phyloP scores from a whole-genome alignment of 139 green algal genomes.

The Coelastrella sp. region DNA sequence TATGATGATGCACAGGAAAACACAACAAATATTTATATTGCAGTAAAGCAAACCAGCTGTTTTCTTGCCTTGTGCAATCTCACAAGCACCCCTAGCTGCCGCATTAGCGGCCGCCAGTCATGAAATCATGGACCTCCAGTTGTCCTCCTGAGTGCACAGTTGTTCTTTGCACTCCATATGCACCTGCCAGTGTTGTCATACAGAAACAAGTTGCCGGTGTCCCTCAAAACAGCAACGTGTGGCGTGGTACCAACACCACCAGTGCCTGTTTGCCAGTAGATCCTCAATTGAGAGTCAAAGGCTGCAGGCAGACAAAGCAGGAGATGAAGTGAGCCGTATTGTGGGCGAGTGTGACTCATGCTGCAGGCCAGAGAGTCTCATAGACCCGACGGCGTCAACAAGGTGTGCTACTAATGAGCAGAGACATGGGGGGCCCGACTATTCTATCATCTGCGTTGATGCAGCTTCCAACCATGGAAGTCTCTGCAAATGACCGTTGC shows the following conservation, averaged over 20 bases:
- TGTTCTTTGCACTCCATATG: neutral
- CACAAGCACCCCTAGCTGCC: neutral
- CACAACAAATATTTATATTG: neutral
- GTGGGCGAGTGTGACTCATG: too few relatives aligned
- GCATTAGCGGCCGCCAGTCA: neutral
- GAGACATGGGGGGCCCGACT: too few relatives aligned
- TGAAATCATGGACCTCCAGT: too few relatives aligned
- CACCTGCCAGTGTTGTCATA: neutral
- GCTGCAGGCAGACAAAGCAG: neutral
- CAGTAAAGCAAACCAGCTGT: neutral
- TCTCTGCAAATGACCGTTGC: too few relatives aligned
- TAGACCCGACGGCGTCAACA: too few relatives aligned
- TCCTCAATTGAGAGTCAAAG: neutral
- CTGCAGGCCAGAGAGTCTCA: too few relatives aligned
- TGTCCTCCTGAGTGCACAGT: neutral
- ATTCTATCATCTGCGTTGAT: too few relatives aligned
- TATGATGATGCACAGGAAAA: too few relatives aligned
- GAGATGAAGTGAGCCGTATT: too few relatives aligned
- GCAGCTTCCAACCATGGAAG: too few relatives aligned
- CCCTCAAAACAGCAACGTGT: neutral
- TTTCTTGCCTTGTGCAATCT: neutral
- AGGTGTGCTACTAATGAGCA: too few relatives aligned
- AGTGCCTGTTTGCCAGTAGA: neutral
- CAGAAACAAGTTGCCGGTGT: neutral
- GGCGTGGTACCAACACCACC: neutral